A percentile compares a stretch with the other conserved stretches of the same genome.
These are phyloP conservation scores for Edaphochlamys debaryana DNA, from an alignment of 139 green algal species.

Conservation along the genomic window DNA sequence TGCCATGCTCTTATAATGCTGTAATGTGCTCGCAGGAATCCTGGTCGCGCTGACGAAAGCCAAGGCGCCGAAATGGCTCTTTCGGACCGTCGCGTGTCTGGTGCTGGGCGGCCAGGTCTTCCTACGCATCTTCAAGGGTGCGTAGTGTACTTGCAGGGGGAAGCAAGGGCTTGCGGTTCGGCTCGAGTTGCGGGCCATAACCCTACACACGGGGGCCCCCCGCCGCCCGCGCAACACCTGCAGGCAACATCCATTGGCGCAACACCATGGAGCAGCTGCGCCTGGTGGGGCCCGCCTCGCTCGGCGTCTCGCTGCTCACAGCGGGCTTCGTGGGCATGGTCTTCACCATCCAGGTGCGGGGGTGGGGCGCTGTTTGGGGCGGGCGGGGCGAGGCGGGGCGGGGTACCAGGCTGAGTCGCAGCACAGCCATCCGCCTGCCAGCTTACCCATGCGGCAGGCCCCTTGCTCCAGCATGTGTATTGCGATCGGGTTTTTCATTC, in stretches of 20 bases:
- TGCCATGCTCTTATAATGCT: not conserved
- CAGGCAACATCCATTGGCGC: constrained; percentile 87
- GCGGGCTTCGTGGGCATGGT: constrained; percentile 98
- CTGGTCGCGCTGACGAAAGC: constrained; percentile 47
- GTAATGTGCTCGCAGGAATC: constrained; percentile 30
- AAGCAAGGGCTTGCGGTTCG: not conserved
- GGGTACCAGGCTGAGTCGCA: too few species aligned
- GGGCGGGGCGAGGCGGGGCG: too few species aligned
- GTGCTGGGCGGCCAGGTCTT: constrained; percentile 87
- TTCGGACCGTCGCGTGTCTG: constrained; percentile 78
- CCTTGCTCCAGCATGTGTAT: too few species aligned
- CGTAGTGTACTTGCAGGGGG: not conserved
- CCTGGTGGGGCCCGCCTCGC: constrained; percentile 91
- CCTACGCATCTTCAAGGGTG: constrained; percentile 80
- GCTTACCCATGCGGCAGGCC: too few species aligned
- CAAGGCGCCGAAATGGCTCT: constrained; percentile 83
- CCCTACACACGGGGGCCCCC: not conserved
- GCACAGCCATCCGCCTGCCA: too few species aligned
- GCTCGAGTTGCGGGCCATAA: not conserved
- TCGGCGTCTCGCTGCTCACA: constrained; percentile 95
- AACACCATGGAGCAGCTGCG: constrained; percentile 95
- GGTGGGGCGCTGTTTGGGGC: too few species aligned
- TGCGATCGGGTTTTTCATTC: too few species aligned
- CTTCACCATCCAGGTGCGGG: constrained; percentile 97
- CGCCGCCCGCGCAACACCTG: not conserved